Evolutionary conservation across 768 basidiomycete genomes (phyloP), one percentile per base, ranked within the genome.

Genomic region (Kwoniella shandongensis): DNA sequence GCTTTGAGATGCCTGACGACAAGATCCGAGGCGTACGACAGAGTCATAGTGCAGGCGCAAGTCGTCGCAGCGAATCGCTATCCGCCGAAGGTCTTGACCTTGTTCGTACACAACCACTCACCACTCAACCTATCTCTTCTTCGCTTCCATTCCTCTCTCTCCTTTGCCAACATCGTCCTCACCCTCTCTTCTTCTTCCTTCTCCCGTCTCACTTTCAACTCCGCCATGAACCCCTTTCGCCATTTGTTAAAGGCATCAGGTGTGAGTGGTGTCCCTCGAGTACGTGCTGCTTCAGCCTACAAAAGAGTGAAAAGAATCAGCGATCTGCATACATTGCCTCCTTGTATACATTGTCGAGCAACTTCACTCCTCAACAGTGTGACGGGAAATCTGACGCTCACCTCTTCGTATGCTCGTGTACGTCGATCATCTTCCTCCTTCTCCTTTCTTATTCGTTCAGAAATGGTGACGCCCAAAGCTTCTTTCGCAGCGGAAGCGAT

Each of bases 181-280:
- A 91, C 75, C 70, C 79, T 81, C 62, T 88, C 94, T 38, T 91
- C 91, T 59, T 94, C 91, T 55, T 88, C 88, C 55, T 79, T 80
- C 8, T 79, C 79, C 69, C 82, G 85, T 73, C 80, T 85, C 40
- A 70, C 70, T 10, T 81, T 79, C 67, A 83, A 74, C 75, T 89
- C 88, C 69, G 80, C 82, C 69, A 89, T 86, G 66, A 96, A 96
- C 62, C 80, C 83, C 27, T 76, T 76, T 76, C 88, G 87, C 93
- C 94, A 97, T 26, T 77, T 80, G 54, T 80, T 83, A 80, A 97
- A 99, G 0, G 86, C 84, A 57, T 85, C 86, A 23, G 81, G 68
- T 0, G 92, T 97, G 29, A 99, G 89, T 30, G 88, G 85, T n/a
- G 94, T 97, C 27, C 94, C 94, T 51, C 87, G 84, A 46, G 88